Evolutionary conservation across 2,329 filamentous ascomycete species (phyloP), one percentile per base, ranked within the genome.

Genomic region (Aspergillus japonicus): DNA sequence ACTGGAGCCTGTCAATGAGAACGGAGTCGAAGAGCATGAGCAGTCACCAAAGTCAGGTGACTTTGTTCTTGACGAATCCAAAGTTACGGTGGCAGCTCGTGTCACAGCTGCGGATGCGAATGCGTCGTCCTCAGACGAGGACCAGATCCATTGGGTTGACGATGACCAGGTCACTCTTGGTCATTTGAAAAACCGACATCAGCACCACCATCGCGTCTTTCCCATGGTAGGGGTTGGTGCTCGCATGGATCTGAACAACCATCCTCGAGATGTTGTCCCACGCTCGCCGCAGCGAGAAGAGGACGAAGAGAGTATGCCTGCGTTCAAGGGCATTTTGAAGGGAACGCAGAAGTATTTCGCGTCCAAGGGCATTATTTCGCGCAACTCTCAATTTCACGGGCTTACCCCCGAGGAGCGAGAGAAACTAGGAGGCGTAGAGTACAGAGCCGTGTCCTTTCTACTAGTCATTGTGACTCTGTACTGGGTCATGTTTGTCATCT

Each of bases 321-420:
- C 64, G 0, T 55, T 70, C 10, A 69, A 71, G 48, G 66, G 64
- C 5, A 61, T 71, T 7, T 51, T 71, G 11, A 68, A 62, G 29
- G 70, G 65, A 5, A 68, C 70, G 6, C 70, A 72, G 44, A 72
- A 70, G 50, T 72, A 72, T 56, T 69, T 75, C 29, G 57, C 60
- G 11, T 73, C 71, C 2, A 72, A 68, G 55, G 72, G 66, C 10
- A 51, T 65, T 62, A 66, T 81, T 14, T 77, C 77, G 2, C 75
- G 80, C 39, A 84, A 83, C 64, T 81, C 80, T 6, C 78, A 80
- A 47, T 82, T 84, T 62, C 73, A 82, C 64, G 77, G 80, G 35
- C 70, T 82, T 29, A 78, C 74, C 11, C 68, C 75, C 26, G 73
- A 75, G 12, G 77, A 81, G 48, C 73, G 79, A 5, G 72, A 78